These are phyloP conservation scores for Diplotaxis tenuifolia DNA, from an alignment of 345 rosid genomes.

Conservation along the genomic window DNA sequence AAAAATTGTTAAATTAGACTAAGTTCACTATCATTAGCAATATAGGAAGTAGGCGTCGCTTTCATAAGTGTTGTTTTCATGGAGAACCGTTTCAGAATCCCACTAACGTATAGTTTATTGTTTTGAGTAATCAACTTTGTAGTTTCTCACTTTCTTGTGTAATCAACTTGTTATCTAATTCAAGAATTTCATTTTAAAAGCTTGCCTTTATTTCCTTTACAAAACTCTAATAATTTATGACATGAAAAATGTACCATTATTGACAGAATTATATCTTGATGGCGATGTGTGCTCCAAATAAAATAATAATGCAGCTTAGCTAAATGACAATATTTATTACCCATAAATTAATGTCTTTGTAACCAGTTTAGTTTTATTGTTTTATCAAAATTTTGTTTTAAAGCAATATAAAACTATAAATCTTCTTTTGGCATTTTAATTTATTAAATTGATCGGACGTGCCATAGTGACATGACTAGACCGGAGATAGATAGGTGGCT, in stretches of 20 bases:
- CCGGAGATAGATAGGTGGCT: conserved; percentile 9
- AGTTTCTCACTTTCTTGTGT: neutral
- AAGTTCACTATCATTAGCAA: neutral
- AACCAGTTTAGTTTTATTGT: neutral
- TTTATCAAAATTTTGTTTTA: neutral
- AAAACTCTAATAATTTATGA: neutral
- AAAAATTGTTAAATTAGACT: neutral
- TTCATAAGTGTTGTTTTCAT: conserved; percentile 17
- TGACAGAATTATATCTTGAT: neutral
- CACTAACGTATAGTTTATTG: conserved; percentile 12
- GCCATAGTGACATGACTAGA: conserved; percentile 17
- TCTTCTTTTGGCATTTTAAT: neutral
- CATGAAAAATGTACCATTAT: neutral
- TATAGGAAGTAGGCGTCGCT: conserved; percentile 1
- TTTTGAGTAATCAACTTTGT: conserved; percentile 7
- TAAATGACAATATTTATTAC: neutral
- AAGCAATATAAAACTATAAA: neutral
- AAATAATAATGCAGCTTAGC: neutral
- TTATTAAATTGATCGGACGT: neutral
- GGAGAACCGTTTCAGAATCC: conserved; percentile 27
- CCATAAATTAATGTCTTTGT: neutral
- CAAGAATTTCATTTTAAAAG: neutral
- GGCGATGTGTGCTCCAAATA: neutral
- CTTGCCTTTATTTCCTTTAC: neutral
- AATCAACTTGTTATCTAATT: neutral